Evolutionary conservation across 169 alveolate species (phyloP), one percentile per base, ranked within the genome.

Genomic region (Perkinsus chesapeaki): DNA sequence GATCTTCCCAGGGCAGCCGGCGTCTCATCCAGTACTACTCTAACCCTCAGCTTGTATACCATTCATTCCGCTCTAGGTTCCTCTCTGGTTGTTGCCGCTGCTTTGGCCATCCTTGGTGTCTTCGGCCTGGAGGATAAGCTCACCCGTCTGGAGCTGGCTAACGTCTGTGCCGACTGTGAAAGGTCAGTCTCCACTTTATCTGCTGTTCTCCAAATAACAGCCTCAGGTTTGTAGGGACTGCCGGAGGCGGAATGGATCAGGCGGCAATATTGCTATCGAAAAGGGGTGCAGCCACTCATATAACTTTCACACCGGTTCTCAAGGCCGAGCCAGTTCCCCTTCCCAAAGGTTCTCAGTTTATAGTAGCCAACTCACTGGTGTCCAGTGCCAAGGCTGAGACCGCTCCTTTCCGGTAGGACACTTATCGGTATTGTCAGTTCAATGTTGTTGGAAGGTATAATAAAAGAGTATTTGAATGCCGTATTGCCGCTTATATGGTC

Each of bases 191-290:
- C 72, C 82, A 60, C 31, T 60, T 5, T 16, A 20, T 5, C 31
- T 23, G 12, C 82, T 1, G 3, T 34, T 60, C 31, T 0, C 82
- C 60, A n/a, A n/a, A n/a, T n/a, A n/a, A n/a, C 60, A 9, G 12
- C 82, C 3, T 1, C 82, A 60, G 82, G 31, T 60, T 60, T 34
- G 82, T 60, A 23, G 98, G 98, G 1, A 97, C 96, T 39, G 97
- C 97, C 19, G 95, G 97, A 38, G 98, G 98, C 82, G 98, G 98
- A 10, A 96, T 96, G 97, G 98, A 96, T 92, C 96, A 96, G 93
- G 95, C 98, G 39, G 95, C 96, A 12, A 95, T 96, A 39, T 94
- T 96, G 23, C 91, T 96, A 47, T 97, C 95, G 20, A 96, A 95
- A 39, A 82, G 92, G 39, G 95, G 94, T 48, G 39, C 48, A 39